A percentile compares a stretch with the other conserved stretches of the same genome.
phyloP scores from a whole-genome alignment of 441 rosid genomes.

The Adansonia gregorii region DNA sequence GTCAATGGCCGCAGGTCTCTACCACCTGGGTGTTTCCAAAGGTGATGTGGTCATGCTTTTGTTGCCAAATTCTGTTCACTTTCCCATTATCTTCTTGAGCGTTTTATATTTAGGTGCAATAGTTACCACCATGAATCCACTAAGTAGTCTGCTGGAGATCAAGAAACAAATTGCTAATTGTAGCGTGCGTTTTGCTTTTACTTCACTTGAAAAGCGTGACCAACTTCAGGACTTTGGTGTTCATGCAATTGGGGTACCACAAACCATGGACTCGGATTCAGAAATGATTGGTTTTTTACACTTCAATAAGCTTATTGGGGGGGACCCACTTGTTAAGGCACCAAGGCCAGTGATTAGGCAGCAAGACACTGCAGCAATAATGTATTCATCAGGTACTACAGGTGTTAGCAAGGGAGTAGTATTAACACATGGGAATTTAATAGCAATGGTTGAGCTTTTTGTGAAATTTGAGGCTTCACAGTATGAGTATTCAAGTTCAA shows the following conservation, averaged over 20 bases:
- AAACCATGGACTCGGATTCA: constrained; percentile 36
- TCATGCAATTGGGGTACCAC: constrained; percentile 54
- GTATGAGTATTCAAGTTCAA: constrained; percentile 48
- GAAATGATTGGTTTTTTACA: constrained; percentile 30
- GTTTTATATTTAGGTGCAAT: constrained; percentile 63
- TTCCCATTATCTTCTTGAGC: constrained; percentile 65
- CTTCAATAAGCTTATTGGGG: constrained; percentile 44
- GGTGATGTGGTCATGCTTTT: constrained; percentile 73
- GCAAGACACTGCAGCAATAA: constrained; percentile 69
- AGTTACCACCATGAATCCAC: constrained; percentile 72
- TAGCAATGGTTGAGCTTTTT: constrained; percentile 72
- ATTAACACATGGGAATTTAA: constrained; percentile 71
- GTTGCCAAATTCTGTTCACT: constrained; percentile 71
- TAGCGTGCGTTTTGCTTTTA: constrained; percentile 52
- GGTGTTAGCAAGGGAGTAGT: constrained; percentile 82
- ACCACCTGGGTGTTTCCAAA: constrained; percentile 50
- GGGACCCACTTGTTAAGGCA: constrained; percentile 32
- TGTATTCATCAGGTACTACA: constrained; percentile 89
- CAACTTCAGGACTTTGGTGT: constrained; percentile 46
- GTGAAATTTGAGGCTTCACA: constrained; percentile 83
- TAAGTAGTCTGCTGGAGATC: constrained; percentile 54
- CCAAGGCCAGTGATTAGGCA: constrained; percentile 56
- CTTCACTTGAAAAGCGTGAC: constrained; percentile 37
- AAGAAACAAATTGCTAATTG: constrained; percentile 49
- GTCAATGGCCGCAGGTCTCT: constrained; percentile 64